Evolutionary conservation across 352 stramenopile species (phyloP), one percentile per base, ranked within the genome.

Genomic region (Plasmopara viticola): DNA sequence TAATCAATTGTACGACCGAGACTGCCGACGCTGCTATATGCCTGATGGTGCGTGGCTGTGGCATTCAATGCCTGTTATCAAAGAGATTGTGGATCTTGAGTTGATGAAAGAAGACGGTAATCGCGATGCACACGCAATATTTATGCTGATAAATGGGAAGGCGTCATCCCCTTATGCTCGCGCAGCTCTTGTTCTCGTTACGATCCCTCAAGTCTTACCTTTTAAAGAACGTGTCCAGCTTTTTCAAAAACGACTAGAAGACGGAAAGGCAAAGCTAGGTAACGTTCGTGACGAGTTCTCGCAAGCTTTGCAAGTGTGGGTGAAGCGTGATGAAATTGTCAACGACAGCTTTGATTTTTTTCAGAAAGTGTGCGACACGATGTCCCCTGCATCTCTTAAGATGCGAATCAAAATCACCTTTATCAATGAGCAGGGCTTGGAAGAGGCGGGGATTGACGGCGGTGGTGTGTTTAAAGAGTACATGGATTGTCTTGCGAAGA

Each of bases 391-490:
- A 10, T 60, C 89, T 0, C 74, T 97, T 13, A 97, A 97, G 45
- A 82, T 68, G 28, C 58, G 87, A 7, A 71, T 98, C 14, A 92
- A 98, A 56, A 84, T 99, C 6, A 87, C 78, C 7, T 95, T 95
- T 42, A 61, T 94, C n/a, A 98, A 97, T 62, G 78, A 95, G 9
- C 84, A 96, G 64, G 95, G 92, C 0, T 60, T 93, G 9, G 75
- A 97, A 62, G 97, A 99, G 66, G 90, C 74, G 33, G 96, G 96
- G 14, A 97, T 99, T 49, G 96, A 99, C 66, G 89, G 95, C 30
- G 96, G 96, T 9, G 96, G 96, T 4, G 78, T 99, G 6, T 98
- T 98, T 59, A 99, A 99, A 69, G 96, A 99, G 55, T 98, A 96
- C 56, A 66, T 98, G 66, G 88, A 97, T 70, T 47, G 62, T 39